Conservation (phyloP, 2,329 filamentous ascomycete species). For the Monosporascus sp. region DNA sequence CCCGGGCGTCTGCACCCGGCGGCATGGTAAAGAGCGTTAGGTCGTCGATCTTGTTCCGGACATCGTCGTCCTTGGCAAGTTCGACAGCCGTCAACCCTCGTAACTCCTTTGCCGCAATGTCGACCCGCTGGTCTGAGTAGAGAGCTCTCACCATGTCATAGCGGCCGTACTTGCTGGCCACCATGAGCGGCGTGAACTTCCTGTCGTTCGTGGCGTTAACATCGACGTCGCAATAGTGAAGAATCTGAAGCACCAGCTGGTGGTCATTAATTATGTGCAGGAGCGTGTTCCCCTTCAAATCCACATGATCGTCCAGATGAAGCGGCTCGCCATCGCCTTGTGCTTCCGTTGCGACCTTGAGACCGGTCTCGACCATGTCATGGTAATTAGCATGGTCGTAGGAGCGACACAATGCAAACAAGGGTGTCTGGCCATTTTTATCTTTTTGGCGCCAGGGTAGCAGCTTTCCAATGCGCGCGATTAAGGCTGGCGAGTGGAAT, state of each 20-base stretch:
- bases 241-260: conserved; percentile 66
- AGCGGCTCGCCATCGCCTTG: conserved; percentile 77
- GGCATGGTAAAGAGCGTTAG: conserved; percentile 75
- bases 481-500: conserved; percentile 82
- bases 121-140: conserved; percentile 82
- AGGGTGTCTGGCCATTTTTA: conserved; percentile 94
- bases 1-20: conserved; percentile 68
- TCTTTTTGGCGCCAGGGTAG: conserved; percentile 88
- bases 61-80: conserved; percentile 94
- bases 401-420: conserved; percentile 90
- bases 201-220: conserved; percentile 95
- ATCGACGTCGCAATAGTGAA: conserved; percentile 86
- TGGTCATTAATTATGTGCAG: conserved; percentile 93
- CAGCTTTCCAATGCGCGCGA: conserved; percentile 67
- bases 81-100: conserved; percentile 91
- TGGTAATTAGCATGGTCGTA: conserved; percentile 89
- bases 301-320: conserved; percentile 88
- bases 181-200: conserved; percentile 92
- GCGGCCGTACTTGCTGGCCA: conserved; percentile 95
- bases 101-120: conserved; percentile 75
- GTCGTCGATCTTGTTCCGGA: conserved; percentile 94
- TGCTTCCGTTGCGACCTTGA: conserved; percentile 65
- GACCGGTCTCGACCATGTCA: conserved; percentile 77
- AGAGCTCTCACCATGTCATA: conserved; percentile 87
- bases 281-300: conserved; percentile 87